These are phyloP conservation scores for Ascochyta lentis DNA, from an alignment of 2,329 filamentous ascomycete genomes.

Conservation along the genomic window DNA sequence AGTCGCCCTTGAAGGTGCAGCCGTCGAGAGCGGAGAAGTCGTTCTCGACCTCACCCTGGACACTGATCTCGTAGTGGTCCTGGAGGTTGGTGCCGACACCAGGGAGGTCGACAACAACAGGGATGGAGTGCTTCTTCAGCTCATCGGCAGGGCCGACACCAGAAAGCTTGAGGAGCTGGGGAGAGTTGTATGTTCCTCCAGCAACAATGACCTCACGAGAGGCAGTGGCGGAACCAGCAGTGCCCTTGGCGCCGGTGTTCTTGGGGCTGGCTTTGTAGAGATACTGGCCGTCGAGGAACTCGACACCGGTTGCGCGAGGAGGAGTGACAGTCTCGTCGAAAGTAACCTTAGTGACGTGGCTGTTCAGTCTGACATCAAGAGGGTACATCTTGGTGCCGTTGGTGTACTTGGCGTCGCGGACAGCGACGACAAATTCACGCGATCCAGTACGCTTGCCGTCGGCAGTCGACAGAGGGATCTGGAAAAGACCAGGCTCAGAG, in stretches of 20 bases:
- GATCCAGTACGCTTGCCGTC: conserved; percentile 59
- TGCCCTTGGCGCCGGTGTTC: conserved; percentile 42
- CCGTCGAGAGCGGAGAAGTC: conserved; percentile 49
- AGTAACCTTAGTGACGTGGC: conserved; percentile 69
- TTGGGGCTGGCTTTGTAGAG: conserved; percentile 53
- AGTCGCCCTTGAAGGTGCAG: conserved; percentile 49
- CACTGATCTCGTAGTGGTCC: conserved; percentile 63
- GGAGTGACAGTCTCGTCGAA: conserved; percentile 69
- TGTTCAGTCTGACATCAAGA: conserved; percentile 65
- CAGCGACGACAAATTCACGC: conserved; percentile 62
- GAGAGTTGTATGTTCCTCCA: conserved; percentile 66
- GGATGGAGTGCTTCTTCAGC: conserved; percentile 62
- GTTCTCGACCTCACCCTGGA: conserved; percentile 54
- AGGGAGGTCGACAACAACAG: conserved; percentile 61
- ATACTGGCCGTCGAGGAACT: conserved; percentile 51
- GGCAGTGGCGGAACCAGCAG: conserved; percentile 43
- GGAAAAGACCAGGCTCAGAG: conserved; percentile 57
- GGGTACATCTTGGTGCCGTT: conserved; percentile 63
- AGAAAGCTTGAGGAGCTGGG: conserved; percentile 67
- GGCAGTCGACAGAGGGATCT: conserved; percentile 65
- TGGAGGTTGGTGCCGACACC: conserved; percentile 71
- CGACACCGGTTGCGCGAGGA: conserved; percentile 56
- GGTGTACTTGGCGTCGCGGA: conserved; percentile 56
- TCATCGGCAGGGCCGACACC: conserved; percentile 66
- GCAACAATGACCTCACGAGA: conserved; percentile 43